Percentiles rank a stretch among this genome's conserved stretches.
Conservation (phyloP, 371 early-diverging fungal species). For the Batkoa obscura region DNA sequence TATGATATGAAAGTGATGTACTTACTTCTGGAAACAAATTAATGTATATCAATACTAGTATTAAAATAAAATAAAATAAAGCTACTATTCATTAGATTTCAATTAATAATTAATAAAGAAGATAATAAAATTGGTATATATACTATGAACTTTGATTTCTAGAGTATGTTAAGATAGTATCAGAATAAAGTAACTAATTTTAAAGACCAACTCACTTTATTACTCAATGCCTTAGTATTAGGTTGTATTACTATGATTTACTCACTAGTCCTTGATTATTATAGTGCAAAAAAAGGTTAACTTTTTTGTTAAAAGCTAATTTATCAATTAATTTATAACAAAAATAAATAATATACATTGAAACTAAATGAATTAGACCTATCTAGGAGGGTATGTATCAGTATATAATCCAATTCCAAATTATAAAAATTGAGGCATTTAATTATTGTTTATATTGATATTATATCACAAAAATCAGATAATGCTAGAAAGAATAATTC, state of each 20-base stretch:
- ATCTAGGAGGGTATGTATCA: constrained; percentile 82
- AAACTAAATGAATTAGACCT: constrained; percentile 26
- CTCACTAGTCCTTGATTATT: constrained; percentile 90
- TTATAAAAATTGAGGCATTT: constrained; percentile 95
- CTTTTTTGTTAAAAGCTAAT: constrained; percentile 68
- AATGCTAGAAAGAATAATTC: constrained; percentile 55
- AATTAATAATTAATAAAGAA: constrained; percentile 13
- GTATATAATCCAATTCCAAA: constrained; percentile 53
- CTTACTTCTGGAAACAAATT: constrained; percentile 50
- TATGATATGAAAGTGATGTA: constrained; percentile 55
- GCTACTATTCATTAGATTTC: not conserved
- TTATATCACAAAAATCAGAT: constrained; percentile 40
- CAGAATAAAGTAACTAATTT: constrained; percentile 30
- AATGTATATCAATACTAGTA: constrained; percentile 62
- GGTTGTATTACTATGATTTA: constrained; percentile 87
- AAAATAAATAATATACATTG: not conserved
- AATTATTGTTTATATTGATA: constrained; percentile 61
- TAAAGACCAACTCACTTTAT: not conserved
- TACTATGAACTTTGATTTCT: constrained; percentile 94
- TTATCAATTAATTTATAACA: constrained; percentile 15
- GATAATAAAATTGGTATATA: constrained; percentile 75
- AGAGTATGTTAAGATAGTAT: constrained; percentile 83
- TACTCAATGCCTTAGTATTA: not conserved
- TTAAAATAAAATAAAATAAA: not conserved
- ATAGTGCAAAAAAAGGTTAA: constrained; percentile 89